Base-by-base conservation (phyloP, 208 protist species). In the Phytomonas francai region DNA sequence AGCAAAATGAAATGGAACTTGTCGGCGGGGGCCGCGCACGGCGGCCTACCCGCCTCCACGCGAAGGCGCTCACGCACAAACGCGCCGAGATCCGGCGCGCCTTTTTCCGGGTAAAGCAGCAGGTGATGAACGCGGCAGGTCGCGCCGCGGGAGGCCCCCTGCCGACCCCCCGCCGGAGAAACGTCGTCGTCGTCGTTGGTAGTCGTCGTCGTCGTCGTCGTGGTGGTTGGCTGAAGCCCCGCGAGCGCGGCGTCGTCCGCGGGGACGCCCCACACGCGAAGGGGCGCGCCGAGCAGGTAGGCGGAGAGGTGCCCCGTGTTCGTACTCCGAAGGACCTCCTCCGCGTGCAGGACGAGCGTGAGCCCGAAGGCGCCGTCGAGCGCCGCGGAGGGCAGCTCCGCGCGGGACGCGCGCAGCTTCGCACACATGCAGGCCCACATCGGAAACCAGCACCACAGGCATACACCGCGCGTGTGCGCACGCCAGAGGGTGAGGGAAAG, bases 221-320 rank as follows among this genome's bases (percentile, higher is more conserved):
- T 9, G 34, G 51, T 66, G 33, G 28, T 61, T 9, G 59, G 59
- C 29, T 14, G 49, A 22, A 73, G 63, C 36, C 34, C 30, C 11
- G 58, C 45, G 32, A 94, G 45, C 61, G 80, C 86, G 28, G 54
- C 34, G 58, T 94, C 79, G 71, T 94, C 85, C 25, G 80, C 76
- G 12, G 34, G 63, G n/a, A 91, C 61, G 28, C 88, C 88, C 88
- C 88, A 94, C 59, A 94, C 78, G 0, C 80, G 81, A 2, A 94
- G 33, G 0, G 84, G 81, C 0, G 85, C 83, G 12, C 82, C 85
- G 12, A 94, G 75, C 31, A 91, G 61, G 68, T 79, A 85, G n/a
- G 85, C 88, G 8, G 83, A 83, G 69, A 94, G 85, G 73, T 94
- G 88, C 7, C 88, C 88, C 4, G 88, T 84, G 76, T 94, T 94